Conservation (phyloP, 352 stramenopile genomes). For the Pilasporangium apinafurcum region DNA sequence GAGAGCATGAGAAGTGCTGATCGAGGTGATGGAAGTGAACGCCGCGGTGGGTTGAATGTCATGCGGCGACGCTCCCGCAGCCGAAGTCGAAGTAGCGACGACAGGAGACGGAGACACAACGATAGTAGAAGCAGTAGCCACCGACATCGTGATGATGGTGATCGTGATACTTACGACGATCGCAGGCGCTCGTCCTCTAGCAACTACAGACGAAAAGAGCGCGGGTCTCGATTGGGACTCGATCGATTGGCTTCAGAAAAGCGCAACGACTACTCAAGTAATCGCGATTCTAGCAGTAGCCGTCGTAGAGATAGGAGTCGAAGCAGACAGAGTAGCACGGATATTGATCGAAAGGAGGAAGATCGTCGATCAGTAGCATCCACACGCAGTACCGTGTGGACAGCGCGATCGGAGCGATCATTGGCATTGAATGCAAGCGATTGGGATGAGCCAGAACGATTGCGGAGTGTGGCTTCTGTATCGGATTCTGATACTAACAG, state of each 20-base stretch:
- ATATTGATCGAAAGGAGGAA: too few relatives aligned
- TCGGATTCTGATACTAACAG: neutral
- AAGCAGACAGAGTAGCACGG: too few relatives aligned
- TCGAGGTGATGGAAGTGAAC: too few relatives aligned
- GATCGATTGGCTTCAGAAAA: conserved; percentile 61
- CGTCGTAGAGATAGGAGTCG: neutral
- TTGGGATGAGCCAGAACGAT: conserved; percentile 68
- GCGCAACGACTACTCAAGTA: conserved; percentile 9
- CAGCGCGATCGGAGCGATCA: conserved; percentile 20
- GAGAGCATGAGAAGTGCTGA: too few relatives aligned
- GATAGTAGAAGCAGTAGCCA: conserved; percentile 1
- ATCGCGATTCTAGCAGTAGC: neutral
- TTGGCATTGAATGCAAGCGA: conserved; percentile 47
- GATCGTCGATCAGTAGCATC: conserved; percentile 6
- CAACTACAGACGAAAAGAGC: conserved; percentile 6
- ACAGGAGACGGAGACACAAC: neutral
- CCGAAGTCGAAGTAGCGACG: neutral
- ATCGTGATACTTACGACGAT: conserved; percentile 2
- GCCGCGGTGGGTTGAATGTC: neutral
- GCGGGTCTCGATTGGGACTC: conserved; percentile 44
- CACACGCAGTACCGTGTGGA: conserved; percentile 10
- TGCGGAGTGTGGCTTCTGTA: conserved; percentile 40
- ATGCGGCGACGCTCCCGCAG: conserved; percentile 4
- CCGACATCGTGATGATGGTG: conserved; percentile 8
- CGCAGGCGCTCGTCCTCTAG: conserved; percentile 16